Evolutionary conservation across 2,329 filamentous ascomycete genomes (phyloP), one percentile per base, ranked within the genome.

Genomic region (Amphichorda felina): DNA sequence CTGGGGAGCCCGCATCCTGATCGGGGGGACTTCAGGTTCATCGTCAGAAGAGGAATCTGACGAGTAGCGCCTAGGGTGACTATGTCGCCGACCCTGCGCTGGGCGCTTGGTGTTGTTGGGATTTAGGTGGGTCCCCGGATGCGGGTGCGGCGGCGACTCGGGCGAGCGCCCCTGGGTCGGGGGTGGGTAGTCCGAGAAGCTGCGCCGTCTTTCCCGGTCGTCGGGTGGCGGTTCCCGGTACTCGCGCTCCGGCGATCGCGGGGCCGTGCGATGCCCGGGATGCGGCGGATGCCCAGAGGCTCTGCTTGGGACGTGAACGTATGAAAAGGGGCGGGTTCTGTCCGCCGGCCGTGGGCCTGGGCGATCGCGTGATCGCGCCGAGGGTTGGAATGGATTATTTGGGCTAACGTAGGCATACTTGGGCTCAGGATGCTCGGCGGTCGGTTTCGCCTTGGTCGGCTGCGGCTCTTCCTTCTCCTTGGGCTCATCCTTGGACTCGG

Each of bases 101-200:
- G 52, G 51, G 30, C 54, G 48, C 40, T 43, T 50, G 8, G 43
- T 30, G 22, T 56, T 48, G 7, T 56, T 48, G 7, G 61, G 50
- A 28, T 59, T 57, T 11, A 63, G 43, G 36, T 66, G 45, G 37
- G 48, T 27, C 25, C 45, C 39, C 33, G 51, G 13, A 14, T 26
- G 29, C 3, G 37, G 13, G 30, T 51, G 36, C 50, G 50, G 25
- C 45, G 34, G 33, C 50, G 50, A 7, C 44, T 41, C 17, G 13
- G n/a, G n/a, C n/a, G n/a, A n/a, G n/a, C 29, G 35, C 3, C 52
- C 48, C 11, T 58, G 47, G 3, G 54, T 53, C 1, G 59, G 56
- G 3, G 55, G 56, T 3, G 62, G 61, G 35, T 64, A 61, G 38
- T 72, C 70, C 3, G 68, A 70, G 47, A 68, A 66, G 50, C 69